Percentiles rank a stretch among this genome's conserved stretches.
Conservation (phyloP, 2,329 filamentous ascomycete species). For the Botrytis galanthina region DNA sequence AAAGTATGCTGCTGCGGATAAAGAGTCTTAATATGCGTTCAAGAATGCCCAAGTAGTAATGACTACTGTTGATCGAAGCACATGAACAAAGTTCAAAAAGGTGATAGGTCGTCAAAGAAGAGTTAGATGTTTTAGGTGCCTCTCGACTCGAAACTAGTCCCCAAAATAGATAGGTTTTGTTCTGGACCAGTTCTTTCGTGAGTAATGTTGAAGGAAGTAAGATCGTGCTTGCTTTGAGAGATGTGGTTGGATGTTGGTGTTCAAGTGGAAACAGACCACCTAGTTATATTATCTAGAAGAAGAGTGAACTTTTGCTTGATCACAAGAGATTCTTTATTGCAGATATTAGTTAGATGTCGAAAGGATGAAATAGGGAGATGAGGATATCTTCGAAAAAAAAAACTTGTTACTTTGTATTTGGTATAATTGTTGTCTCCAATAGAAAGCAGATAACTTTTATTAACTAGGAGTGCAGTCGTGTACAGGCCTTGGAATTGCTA, state of each 20-base stretch:
- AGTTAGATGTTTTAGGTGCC: conserved; percentile 5
- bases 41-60: not conserved
- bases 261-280: not conserved
- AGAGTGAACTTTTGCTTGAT: not conserved
- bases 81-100: conserved; percentile 18
- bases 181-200: conserved; percentile 10
- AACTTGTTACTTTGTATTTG: not conserved
- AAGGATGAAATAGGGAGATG: not conserved
- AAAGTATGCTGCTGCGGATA: not conserved
- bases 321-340: conserved; percentile 3
- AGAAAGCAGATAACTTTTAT: not conserved
- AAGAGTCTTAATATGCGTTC: conserved; percentile 1
- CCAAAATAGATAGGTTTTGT: conserved; percentile 22
- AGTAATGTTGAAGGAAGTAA: conserved; percentile 3
- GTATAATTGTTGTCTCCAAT: conserved; percentile 2
- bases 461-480: not conserved
- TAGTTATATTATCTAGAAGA: not conserved
- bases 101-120: conserved; percentile 18
- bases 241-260: conserved; percentile 21
- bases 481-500: not conserved
- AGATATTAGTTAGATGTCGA: not conserved
- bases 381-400: not conserved
- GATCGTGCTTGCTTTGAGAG: conserved; percentile 20
- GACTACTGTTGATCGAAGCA: conserved; percentile 13
- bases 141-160: conserved; percentile 12